Percentiles rank a stretch among this genome's conserved stretches.
Evolutionary conservation across 768 basidiomycete genomes (phyloP).

Genomic region (Tulasnella sp.): DNA sequence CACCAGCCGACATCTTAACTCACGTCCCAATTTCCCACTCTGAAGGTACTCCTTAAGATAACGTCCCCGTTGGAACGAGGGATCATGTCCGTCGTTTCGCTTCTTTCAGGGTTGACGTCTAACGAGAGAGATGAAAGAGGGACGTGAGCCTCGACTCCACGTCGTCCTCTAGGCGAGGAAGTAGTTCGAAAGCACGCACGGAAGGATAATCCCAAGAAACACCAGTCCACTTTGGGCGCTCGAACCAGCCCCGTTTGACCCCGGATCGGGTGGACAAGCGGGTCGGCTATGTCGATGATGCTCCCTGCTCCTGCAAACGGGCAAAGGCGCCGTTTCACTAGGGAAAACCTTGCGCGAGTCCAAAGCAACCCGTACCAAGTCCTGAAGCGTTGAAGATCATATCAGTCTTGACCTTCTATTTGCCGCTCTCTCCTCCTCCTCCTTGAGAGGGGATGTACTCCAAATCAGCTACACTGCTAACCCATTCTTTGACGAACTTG

Average conservation of each 20-base stretch:
- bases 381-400: constrained; percentile 62
- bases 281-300: constrained; percentile 82
- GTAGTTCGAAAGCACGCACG: not conserved
- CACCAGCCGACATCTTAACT: no score
- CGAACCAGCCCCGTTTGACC: constrained; percentile 82
- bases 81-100: constrained; percentile 60
- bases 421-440: constrained; percentile 41
- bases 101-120: constrained; percentile 32
- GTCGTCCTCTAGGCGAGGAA: no score
- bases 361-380: constrained; percentile 47
- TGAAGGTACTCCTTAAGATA: constrained; percentile 50
- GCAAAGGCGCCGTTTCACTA: not conserved
- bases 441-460: constrained; percentile 43
- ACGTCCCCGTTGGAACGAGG: constrained; percentile 55
- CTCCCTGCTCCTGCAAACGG: constrained; percentile 60
- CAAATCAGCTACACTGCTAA: constrained; percentile 55
- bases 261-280: constrained; percentile 70
- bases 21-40: constrained; percentile 57
- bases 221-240: constrained; percentile 61
- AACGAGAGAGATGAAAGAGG: not conserved
- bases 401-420: constrained; percentile 33
- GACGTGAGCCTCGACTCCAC: not conserved
- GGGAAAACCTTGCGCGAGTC: not conserved
- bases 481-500: constrained; percentile 49
- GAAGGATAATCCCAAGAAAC: constrained; percentile 22